Conservation (phyloP, 2,329 filamentous ascomycete genomes). For the Magnaporthiopsis poae region DNA sequence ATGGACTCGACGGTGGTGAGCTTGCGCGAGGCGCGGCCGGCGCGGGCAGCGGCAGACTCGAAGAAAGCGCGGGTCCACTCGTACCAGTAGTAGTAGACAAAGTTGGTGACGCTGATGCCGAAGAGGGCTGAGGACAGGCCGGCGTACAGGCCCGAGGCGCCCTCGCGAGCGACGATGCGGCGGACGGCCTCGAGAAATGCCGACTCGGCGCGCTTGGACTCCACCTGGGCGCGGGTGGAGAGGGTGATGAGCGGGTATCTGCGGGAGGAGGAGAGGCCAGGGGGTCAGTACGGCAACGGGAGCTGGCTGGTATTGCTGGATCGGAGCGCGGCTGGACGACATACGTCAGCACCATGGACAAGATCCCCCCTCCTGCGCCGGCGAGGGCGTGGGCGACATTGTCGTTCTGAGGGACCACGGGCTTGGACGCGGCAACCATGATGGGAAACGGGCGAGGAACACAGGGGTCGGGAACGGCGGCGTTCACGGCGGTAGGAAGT, state of each 20-base stretch:
- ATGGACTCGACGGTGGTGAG: constrained; percentile 89
- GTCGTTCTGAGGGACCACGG: constrained; percentile 74
- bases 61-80: constrained; percentile 90
- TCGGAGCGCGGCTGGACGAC: constrained; percentile 15
- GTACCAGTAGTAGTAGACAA: constrained; percentile 99
- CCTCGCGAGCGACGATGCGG: constrained; percentile 84
- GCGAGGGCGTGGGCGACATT: constrained; percentile 93
- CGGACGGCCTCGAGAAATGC: constrained; percentile 74
- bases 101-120: constrained; percentile 97
- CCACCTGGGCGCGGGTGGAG: constrained; percentile 93
- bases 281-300: constrained; percentile 4
- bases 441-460: background rate
- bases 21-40: constrained; percentile 65
- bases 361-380: constrained; percentile 81
- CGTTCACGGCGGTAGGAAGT: background rate
- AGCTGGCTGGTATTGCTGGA: constrained; percentile 9
- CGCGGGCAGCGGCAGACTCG: constrained; percentile 60
- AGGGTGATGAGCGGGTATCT: constrained; percentile 95
- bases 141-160: constrained; percentile 77
- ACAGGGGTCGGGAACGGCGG: background rate
- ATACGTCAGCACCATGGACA: constrained; percentile 92
- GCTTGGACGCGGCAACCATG: constrained; percentile 36
- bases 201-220: constrained; percentile 84
- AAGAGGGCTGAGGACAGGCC: constrained; percentile 90
- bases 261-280: constrained; percentile 9